These are phyloP conservation scores for Ceratocystiopsis minuta DNA, from an alignment of 2,329 filamentous ascomycete genomes.

Conservation along the genomic window DNA sequence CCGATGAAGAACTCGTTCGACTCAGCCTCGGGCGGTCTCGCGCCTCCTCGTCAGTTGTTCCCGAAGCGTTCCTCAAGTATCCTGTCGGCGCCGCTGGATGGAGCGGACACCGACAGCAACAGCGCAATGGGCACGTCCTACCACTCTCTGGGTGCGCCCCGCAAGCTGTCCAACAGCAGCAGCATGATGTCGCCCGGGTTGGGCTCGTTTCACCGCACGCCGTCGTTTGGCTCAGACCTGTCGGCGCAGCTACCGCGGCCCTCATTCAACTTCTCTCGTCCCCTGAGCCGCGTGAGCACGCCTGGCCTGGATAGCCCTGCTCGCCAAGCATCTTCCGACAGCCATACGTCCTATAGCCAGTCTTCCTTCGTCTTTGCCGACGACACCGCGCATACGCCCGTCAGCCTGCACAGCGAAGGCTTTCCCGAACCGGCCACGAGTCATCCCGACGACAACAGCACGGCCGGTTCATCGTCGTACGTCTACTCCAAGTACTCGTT, in stretches of 20 bases:
- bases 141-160: slow-evolving; percentile 43
- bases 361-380: slow-evolving; percentile 44
- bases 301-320: slow-evolving; percentile 38
- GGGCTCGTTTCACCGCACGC: slow-evolving; percentile 52
- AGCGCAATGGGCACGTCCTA: slow-evolving; percentile 33
- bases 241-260: slow-evolving; percentile 53
- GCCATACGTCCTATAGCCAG: slow-evolving; percentile 39
- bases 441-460: slow-evolving; percentile 25
- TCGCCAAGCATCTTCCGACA: slow-evolving; percentile 48
- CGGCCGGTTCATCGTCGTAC: slow-evolving; percentile 46
- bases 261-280: slow-evolving; percentile 86
- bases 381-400: slow-evolving; percentile 48
- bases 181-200: slow-evolving; percentile 38
- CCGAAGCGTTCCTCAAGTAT: slow-evolving; percentile 39
- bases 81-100: slow-evolving; percentile 43
- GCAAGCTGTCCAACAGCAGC: slow-evolving; percentile 62
- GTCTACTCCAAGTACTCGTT: slow-evolving; percentile 73
- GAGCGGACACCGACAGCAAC: slow-evolving; percentile 51
- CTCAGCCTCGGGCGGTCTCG: slow-evolving; percentile 23
- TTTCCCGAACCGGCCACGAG: slow-evolving; percentile 32
- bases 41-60: slow-evolving; percentile 31
- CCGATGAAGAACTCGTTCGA: slow-evolving; percentile 27
- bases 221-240: slow-evolving; percentile 68
- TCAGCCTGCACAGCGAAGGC: slow-evolving; percentile 54
- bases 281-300: slow-evolving; percentile 56